Conservation (phyloP, 805 yeast genomes). For the Candida anglica region DNA sequence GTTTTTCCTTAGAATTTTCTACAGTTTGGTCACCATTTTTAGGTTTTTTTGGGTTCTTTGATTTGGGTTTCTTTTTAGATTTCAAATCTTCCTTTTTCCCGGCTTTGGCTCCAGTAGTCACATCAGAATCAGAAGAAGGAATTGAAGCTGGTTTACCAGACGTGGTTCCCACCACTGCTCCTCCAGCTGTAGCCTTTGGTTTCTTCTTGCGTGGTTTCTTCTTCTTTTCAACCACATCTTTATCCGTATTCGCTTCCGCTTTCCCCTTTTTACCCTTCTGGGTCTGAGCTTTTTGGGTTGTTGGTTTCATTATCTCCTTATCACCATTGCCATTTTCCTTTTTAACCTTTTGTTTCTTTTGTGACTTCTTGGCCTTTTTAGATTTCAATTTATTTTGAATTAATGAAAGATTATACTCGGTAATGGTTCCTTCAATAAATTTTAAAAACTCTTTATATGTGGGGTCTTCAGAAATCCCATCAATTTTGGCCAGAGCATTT, state of each 20-base stretch:
- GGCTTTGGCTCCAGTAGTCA: background rate
- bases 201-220: background rate
- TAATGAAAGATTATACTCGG: conserved; percentile 4
- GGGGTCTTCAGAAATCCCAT: conserved; percentile 11
- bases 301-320: conserved; percentile 1
- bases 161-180: background rate
- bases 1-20: background rate
- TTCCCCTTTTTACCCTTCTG: background rate
- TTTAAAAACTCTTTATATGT: conserved; percentile 15
- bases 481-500: too few relatives aligned
- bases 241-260: background rate
- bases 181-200: conserved; percentile 2
- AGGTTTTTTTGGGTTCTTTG: conserved; percentile 1
- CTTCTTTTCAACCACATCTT: background rate
- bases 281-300: conserved; percentile 1
- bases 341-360: conserved; percentile 1
- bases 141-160: background rate
- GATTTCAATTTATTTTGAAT: conserved; percentile 7
- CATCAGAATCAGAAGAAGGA: background rate
- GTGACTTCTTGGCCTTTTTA: conserved; percentile 5
- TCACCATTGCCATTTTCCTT: background rate
- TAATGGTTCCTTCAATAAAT: conserved; percentile 10
- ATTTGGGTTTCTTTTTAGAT: conserved; percentile 4
- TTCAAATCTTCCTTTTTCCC: conserved; percentile 3
- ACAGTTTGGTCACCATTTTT: background rate